phyloP scores from a whole-genome alignment of 305 asterid genomes.

The Solanum hybrid region DNA sequence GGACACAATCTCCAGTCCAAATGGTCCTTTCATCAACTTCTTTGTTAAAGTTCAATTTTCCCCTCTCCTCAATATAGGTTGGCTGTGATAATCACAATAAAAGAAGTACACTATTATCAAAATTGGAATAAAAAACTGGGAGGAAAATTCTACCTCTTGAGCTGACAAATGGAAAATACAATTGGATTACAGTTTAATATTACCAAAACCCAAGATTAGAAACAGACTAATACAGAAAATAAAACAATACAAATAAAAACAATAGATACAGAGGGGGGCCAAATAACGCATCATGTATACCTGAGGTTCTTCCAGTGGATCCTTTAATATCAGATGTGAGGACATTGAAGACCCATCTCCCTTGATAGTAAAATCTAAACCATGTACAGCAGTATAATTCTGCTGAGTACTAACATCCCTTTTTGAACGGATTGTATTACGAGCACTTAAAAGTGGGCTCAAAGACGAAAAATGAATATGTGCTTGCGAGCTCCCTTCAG shows the following conservation, averaged over 20 bases:
- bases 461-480: slow-evolving; percentile 45
- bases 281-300: slow-evolving; percentile 22
- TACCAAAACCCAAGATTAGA: not conserved
- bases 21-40: slow-evolving; percentile 88
- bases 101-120: not conserved
- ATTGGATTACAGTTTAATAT: not conserved
- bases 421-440: slow-evolving; percentile 48
- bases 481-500: slow-evolving; percentile 50
- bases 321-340: slow-evolving; percentile 76
- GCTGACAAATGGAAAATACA: not conserved
- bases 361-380: slow-evolving; percentile 36
- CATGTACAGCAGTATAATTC: slow-evolving; percentile 34
- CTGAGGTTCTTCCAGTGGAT: slow-evolving; percentile 87
- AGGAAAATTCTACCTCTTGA: not conserved
- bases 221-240: not conserved
- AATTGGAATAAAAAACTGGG: not conserved
- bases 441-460: slow-evolving; percentile 37
- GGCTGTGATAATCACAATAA: slow-evolving; percentile 30
- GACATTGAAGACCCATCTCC: slow-evolving; percentile 48
- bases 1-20: slow-evolving; percentile 78
- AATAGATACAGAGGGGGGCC: not conserved
- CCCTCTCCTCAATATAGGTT: slow-evolving; percentile 80
- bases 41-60: slow-evolving; percentile 54
- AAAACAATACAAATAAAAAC: not conserved
- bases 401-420: slow-evolving; percentile 50